Percentiles rank a stretch among this genome's conserved stretches.
Evolutionary conservation across 2,329 filamentous ascomycete species (phyloP).

Genomic region (Exophiala viscosa): DNA sequence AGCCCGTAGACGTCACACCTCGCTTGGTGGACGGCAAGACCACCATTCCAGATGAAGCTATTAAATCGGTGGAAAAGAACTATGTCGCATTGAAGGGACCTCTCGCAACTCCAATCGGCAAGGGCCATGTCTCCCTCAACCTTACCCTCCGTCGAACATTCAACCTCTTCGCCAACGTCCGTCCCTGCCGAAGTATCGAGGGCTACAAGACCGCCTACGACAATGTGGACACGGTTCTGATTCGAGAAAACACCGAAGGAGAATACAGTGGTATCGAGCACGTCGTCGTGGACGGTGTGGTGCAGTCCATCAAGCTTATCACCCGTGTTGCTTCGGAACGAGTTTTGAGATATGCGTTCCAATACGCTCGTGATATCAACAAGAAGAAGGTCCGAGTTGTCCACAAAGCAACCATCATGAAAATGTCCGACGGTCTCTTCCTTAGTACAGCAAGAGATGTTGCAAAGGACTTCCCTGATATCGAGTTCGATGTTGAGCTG

Average conservation of each 20-base stretch:
- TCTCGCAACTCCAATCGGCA: slow-evolving; percentile 93
- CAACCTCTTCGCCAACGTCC: slow-evolving; percentile 99
- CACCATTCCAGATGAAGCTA: slow-evolving; percentile 86
- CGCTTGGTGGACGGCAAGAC: slow-evolving; percentile 93
- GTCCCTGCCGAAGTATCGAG: slow-evolving; percentile 92
- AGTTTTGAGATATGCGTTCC: slow-evolving; percentile 95
- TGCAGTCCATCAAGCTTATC: slow-evolving; percentile 99
- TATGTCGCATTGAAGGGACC: slow-evolving; percentile 98
- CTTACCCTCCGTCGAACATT: slow-evolving; percentile 97
- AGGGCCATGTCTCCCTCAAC: slow-evolving; percentile 98
- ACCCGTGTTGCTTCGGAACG: slow-evolving; percentile 88
- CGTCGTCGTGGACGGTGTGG: slow-evolving; percentile 93
- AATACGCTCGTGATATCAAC: slow-evolving; percentile 90
- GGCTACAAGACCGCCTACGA: slow-evolving; percentile 99
- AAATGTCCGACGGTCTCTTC: slow-evolving; percentile 93
- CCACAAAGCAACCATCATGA: slow-evolving; percentile 99
- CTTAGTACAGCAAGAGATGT: slow-evolving; percentile 79
- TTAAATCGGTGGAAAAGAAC: slow-evolving; percentile 89
- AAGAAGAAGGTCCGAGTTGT: slow-evolving; percentile 84
- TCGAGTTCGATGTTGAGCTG: slow-evolving; percentile 96
- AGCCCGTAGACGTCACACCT: slow-evolving; percentile 93
- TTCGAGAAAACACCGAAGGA: slow-evolving; percentile 99
- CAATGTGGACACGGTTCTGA: slow-evolving; percentile 91
- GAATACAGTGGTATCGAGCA: slow-evolving; percentile 99
- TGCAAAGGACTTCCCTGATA: slow-evolving; percentile 89